Evolutionary conservation across 2,329 filamentous ascomycete genomes (phyloP).

Genomic region (Botrytis porri): DNA sequence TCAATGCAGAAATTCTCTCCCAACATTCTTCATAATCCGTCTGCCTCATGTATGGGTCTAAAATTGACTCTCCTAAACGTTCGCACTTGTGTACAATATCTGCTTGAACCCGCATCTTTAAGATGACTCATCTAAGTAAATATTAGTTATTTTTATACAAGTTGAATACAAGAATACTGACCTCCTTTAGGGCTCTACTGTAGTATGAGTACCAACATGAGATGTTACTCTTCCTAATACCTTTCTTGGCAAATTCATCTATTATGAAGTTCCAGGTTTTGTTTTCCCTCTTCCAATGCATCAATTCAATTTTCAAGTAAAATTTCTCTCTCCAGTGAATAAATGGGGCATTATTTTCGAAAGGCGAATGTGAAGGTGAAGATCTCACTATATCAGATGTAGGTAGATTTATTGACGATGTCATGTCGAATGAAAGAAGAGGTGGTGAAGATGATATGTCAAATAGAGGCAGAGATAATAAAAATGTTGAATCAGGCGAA

Average conservation of each 20-base stretch:
- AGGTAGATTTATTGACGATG: background rate
- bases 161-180: background rate
- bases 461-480: background rate
- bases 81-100: background rate
- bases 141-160: background rate
- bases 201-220: background rate
- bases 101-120: background rate
- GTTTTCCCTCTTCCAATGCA: background rate
- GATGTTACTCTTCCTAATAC: background rate
- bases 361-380: background rate
- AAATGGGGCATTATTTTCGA: background rate
- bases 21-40: background rate
- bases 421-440: background rate
- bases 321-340: background rate
- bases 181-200: background rate
- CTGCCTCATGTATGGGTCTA: background rate
- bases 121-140: background rate
- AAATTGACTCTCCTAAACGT: background rate
- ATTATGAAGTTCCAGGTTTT: background rate
- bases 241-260: background rate
- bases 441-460: background rate
- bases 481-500: background rate
- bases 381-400: background rate
- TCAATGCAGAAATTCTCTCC: background rate
- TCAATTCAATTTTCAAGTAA: background rate